Evolutionary conservation across 768 basidiomycete genomes (phyloP).

Genomic region (Amanita fuliginea): DNA sequence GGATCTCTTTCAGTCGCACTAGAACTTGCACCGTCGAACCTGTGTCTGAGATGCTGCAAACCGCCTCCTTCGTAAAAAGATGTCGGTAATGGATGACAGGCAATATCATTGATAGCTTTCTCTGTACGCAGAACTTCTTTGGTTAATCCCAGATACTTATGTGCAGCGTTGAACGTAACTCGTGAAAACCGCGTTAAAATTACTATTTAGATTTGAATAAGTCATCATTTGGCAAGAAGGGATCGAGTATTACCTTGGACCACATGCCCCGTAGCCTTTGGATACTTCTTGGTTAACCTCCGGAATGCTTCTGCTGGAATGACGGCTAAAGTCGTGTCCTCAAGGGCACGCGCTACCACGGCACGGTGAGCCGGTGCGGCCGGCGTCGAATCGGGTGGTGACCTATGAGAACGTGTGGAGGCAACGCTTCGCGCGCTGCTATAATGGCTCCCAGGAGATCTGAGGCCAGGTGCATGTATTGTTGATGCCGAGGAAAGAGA

Average conservation of each 20-base stretch:
- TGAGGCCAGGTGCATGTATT: constrained; percentile 35
- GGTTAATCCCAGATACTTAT: constrained; percentile 91
- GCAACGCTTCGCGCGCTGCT: constrained; percentile 15
- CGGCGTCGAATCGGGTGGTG: constrained; percentile 10
- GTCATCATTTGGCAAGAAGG: constrained; percentile 3
- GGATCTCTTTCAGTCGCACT: constrained; percentile 43
- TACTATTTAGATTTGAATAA: constrained; percentile 33
- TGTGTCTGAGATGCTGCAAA: constrained; percentile 76
- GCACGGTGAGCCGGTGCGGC: constrained; percentile 44
- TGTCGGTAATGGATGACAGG: constrained; percentile 86
- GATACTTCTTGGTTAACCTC: constrained; percentile 89
- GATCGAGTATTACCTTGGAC: constrained; percentile 59
- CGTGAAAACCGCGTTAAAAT: constrained; percentile 94
- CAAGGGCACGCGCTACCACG: constrained; percentile 84
- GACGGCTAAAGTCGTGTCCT: constrained; percentile 94
- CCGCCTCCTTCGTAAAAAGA: constrained; percentile 92
- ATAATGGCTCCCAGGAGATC: constrained; percentile 17
- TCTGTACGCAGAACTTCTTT: constrained; percentile 93
- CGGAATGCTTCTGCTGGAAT: constrained; percentile 97
- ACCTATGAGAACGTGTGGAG: constrained; percentile 12
- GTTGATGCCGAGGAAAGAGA: constrained; percentile 63
- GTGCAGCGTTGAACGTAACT: constrained; percentile 96
- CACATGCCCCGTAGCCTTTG: constrained; percentile 94
- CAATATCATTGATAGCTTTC: constrained; percentile 94
- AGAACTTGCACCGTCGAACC: constrained; percentile 59